A percentile compares a stretch with the other conserved stretches of the same genome.
phyloP scores from a whole-genome alignment of 2,329 filamentous ascomycete genomes.

The Aspergillus caelatus region DNA sequence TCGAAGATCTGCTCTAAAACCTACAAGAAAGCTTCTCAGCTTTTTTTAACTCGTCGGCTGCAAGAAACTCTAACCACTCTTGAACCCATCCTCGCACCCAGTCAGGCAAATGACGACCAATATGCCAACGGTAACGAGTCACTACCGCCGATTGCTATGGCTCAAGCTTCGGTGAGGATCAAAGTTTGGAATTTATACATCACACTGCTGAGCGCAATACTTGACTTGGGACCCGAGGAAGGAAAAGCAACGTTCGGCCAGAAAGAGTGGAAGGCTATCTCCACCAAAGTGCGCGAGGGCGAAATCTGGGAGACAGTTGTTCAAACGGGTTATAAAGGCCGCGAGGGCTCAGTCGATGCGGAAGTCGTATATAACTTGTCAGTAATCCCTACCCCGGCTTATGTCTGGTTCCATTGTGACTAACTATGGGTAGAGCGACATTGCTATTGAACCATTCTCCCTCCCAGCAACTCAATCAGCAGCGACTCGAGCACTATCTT shows the following conservation, averaged over 20 bases:
- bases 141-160: constrained; percentile 71
- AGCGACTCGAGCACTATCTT: constrained; percentile 84
- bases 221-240: constrained; percentile 86
- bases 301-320: constrained; percentile 95
- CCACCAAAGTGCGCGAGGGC: constrained; percentile 82
- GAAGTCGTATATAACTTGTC: constrained; percentile 74
- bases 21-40: constrained; percentile 89
- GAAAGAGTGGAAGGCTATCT: constrained; percentile 80
- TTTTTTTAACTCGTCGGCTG: constrained; percentile 91
- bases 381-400: constrained; percentile 28
- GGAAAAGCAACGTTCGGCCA: constrained; percentile 86
- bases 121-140: constrained; percentile 52
- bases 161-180: constrained; percentile 79
- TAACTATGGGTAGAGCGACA: constrained; percentile 66
- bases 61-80: constrained; percentile 87
- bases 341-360: constrained; percentile 87
- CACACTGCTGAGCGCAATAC: constrained; percentile 85
- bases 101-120: constrained; percentile 37
- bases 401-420: background rate
- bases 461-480: constrained; percentile 81
- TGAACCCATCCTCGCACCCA: constrained; percentile 74
- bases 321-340: constrained; percentile 80
- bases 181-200: constrained; percentile 98
- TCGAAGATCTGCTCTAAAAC: constrained; percentile 74
- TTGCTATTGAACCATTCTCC: constrained; percentile 87